These are phyloP conservation scores for Neonectria magnoliae DNA, from an alignment of 2,329 filamentous ascomycete species.

Conservation along the genomic window DNA sequence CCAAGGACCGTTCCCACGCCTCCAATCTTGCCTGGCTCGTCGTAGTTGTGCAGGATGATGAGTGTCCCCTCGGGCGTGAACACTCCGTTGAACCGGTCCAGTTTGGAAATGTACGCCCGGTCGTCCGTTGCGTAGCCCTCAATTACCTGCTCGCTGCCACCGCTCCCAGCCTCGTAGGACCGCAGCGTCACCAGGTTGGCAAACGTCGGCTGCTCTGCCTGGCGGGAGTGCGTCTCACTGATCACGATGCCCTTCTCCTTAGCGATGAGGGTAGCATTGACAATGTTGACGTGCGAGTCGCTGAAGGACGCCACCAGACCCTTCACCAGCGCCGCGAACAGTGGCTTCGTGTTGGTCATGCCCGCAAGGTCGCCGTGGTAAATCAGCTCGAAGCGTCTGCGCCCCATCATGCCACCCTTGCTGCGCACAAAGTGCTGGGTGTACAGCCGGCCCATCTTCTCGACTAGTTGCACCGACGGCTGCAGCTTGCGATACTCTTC, in stretches of 20 bases:
- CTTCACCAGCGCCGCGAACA: constrained; percentile 83
- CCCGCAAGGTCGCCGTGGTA: constrained; percentile 80
- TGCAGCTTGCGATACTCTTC: constrained; percentile 83
- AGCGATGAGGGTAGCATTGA: constrained; percentile 80
- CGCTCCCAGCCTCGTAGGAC: constrained; percentile 54
- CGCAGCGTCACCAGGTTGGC: constrained; percentile 77
- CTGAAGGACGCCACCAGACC: constrained; percentile 77
- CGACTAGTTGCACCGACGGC: constrained; percentile 79
- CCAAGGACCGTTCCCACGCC: constrained; percentile 78
- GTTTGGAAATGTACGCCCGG: constrained; percentile 73
- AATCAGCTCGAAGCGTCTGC: constrained; percentile 77
- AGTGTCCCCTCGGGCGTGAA: constrained; percentile 79
- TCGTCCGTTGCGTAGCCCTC: constrained; percentile 75
- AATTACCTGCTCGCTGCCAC: constrained; percentile 57
- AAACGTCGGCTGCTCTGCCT: constrained; percentile 71
- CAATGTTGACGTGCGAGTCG: constrained; percentile 79
- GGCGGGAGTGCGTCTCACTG: constrained; percentile 75
- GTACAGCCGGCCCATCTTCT: constrained; percentile 82
- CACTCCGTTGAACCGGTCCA: constrained; percentile 78
- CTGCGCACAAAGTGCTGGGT: constrained; percentile 74
- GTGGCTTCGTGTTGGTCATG: constrained; percentile 78
- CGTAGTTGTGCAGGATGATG: constrained; percentile 84
- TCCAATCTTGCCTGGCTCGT: constrained; percentile 84
- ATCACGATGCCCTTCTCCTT: constrained; percentile 81
- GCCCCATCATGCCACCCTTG: constrained; percentile 60